Evolutionary conservation across 2,329 filamentous ascomycete genomes (phyloP), one percentile per base, ranked within the genome.

Genomic region (Neoarthrinium moseri): DNA sequence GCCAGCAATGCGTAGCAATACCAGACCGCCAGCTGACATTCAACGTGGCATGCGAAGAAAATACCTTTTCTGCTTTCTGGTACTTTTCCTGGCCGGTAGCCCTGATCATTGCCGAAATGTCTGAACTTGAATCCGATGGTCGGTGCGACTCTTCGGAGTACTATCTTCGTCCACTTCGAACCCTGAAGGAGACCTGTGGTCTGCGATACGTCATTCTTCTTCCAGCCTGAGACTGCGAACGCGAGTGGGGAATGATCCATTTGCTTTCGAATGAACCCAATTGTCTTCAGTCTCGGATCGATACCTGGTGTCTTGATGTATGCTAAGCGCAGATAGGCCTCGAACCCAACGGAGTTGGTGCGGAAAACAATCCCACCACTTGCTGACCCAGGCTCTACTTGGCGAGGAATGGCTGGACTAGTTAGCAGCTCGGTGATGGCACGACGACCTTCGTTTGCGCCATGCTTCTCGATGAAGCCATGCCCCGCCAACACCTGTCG

Each of bases 111-210:
- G 11, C 12, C 23, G 15, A 23, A 29, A 11, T 11, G 4, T 18
- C 39, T 45, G 43, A 45, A 45, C 4, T 22, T 13, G 15, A 30
- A 45, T 7, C 24, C 22, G 23, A 45, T n/a, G 4, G 24, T 17
- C 8, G 15, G 33, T 2, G 43, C 43, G n/a, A 38, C 24, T 13
- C 13, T 10, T 17, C 7, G 6, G 3, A 24, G 21, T 4, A 17
- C 30, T 5, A 27, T 22, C 5, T 27, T 6, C 3, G 8, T 34
- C 42, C 42, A 44, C 15, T 27, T 23, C 4, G 7, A 5, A 4
- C 30, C 30, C 4, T 44, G 20, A 2, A 44, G 17, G 3, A 44
- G 40, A 7, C n/a, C 22, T 15, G 40, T 15, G 17, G 12, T n/a
- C 15, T 13, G 12, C 13, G 42, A 12, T n/a, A 5, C 7, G n/a